These are phyloP conservation scores for Betula pendula DNA, from an alignment of 306 rosid genomes.

Conservation along the genomic window DNA sequence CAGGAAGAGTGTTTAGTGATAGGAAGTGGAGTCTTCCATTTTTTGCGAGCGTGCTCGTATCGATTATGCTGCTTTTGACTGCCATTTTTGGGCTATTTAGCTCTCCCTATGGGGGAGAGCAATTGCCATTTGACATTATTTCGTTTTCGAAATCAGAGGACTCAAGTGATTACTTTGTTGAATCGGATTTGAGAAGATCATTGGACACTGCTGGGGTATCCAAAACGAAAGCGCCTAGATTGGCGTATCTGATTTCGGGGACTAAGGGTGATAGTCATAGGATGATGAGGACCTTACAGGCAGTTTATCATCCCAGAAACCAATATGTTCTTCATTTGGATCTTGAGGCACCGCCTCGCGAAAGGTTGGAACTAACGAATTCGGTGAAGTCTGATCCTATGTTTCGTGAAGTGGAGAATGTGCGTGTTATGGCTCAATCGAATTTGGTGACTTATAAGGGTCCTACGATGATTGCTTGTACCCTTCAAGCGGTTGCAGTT, in stretches of 20 bases:
- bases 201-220: constrained; percentile 26
- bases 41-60: constrained; percentile 73
- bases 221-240: constrained; percentile 59
- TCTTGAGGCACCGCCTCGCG: constrained; percentile 98
- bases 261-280: constrained; percentile 94
- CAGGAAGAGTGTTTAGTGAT: constrained; percentile 80
- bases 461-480: constrained; percentile 97
- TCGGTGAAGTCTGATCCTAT: constrained; percentile 80
- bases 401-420: constrained; percentile 82
- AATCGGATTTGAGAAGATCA: constrained; percentile 58
- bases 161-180: constrained; percentile 63
- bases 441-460: constrained; percentile 97
- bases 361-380: constrained; percentile 85
- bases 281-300: constrained; percentile 92
- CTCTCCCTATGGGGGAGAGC: constrained; percentile 55
- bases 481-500: constrained; percentile 92
- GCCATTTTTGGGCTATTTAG: constrained; percentile 56
- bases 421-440: constrained; percentile 74
- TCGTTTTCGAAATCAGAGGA: constrained; percentile 58
- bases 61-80: constrained; percentile 59
- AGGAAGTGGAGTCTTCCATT: constrained; percentile 85
- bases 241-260: constrained; percentile 94
- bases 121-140: constrained; percentile 51
- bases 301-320: constrained; percentile 91
- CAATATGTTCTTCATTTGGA: constrained; percentile 90